Conservation (phyloP, 176 grass and related monocot genomes). For the Thinopyrum elongatum region DNA sequence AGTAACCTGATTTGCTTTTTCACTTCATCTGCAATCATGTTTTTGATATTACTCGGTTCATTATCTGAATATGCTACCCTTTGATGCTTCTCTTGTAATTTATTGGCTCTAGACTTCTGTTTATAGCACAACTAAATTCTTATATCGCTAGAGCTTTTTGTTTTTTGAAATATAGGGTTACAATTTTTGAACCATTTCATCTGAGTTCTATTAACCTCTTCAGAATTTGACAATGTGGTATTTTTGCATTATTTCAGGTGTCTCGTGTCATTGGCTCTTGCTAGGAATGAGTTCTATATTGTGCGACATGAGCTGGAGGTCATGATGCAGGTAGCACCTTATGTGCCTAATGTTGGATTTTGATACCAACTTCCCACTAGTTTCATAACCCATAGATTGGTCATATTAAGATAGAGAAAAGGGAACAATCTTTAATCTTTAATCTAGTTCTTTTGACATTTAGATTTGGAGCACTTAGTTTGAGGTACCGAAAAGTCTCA, state of each 20-base stretch:
- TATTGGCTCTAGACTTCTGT: background rate
- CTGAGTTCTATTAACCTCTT: background rate
- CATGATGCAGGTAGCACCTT: slow-evolving; percentile 73
- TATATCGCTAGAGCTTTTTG: background rate
- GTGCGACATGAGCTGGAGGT: slow-evolving; percentile 51
- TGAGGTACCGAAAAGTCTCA: too few relatives aligned
- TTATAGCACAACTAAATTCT: background rate
- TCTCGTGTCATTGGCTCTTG: slow-evolving; percentile 46
- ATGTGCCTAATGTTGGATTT: background rate
- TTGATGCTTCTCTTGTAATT: slow-evolving; percentile 12
- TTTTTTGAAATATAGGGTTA: background rate
- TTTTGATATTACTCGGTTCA: background rate
- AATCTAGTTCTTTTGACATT: background rate
- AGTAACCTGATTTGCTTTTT: background rate
- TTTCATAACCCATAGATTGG: background rate
- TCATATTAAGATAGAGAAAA: background rate
- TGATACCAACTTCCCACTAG: background rate
- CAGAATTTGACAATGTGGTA: background rate
- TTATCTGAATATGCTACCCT: background rate
- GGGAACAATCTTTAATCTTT: too few relatives aligned
- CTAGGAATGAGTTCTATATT: slow-evolving; percentile 62
- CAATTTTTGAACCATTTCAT: background rate
- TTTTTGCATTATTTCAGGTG: slow-evolving; percentile 48
- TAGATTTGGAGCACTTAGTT: background rate
- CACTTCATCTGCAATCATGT: background rate